Percentiles rank a stretch among this genome's conserved stretches.
Evolutionary conservation across 257 asterid species (phyloP).

Genomic region (Mitragyna speciosa): DNA sequence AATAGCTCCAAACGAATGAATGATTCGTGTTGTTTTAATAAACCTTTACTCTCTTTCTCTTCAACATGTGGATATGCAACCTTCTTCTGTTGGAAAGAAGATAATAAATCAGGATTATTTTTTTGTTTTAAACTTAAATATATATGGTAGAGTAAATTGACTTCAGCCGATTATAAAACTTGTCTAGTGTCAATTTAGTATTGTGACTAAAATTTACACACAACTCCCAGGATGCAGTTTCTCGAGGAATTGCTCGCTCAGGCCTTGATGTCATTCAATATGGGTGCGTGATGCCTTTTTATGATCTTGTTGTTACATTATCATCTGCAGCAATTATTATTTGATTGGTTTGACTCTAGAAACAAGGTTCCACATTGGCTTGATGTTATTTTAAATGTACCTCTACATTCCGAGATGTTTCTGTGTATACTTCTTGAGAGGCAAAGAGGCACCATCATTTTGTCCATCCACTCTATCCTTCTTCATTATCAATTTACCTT

Average conservation of each 20-base stretch:
- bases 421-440: background rate
- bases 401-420: background rate
- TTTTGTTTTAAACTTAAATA: background rate
- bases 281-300: constrained; percentile 57
- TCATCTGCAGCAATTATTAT: constrained; percentile 7
- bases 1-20: background rate
- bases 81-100: background rate
- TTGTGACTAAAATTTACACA: constrained; percentile 20
- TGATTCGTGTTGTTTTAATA: background rate
- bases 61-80: background rate
- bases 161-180: background rate
- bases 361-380: too few relatives aligned
- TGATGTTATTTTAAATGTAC: background rate
- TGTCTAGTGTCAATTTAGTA: background rate
- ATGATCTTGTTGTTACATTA: constrained; percentile 7
- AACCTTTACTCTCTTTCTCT: background rate
- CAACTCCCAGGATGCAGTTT: constrained; percentile 82
- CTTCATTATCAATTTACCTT: background rate
- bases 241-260: constrained; percentile 79
- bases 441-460: background rate
- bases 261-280: constrained; percentile 84
- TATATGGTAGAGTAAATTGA: background rate
- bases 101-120: background rate
- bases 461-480: background rate
- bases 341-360: background rate